Percentiles rank a stretch among this genome's conserved stretches.
Evolutionary conservation across 148 eudicot species (phyloP).

Genomic region (Limonium bicolor): DNA sequence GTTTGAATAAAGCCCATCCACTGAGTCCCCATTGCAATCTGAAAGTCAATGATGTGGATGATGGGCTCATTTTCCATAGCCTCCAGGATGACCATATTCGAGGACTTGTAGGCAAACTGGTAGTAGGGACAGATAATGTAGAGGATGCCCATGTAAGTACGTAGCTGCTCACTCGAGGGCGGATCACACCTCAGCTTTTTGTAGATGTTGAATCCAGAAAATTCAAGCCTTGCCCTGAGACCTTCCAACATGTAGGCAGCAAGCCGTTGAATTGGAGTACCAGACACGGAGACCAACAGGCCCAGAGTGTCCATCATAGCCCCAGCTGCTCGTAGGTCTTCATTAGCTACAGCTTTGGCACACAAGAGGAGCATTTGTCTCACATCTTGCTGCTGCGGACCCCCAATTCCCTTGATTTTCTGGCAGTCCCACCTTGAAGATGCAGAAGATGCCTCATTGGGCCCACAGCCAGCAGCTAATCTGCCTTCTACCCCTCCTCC

Average conservation of each 20-base stretch:
- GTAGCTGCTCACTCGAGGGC: conserved; percentile 55
- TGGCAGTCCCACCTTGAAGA: conserved; percentile 15
- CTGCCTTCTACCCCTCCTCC: conserved; percentile 12
- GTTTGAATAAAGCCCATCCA: conserved; percentile 48
- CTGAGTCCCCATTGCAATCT: conserved; percentile 79
- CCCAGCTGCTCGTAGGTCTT: conserved; percentile 20
- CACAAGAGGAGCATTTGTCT: conserved; percentile 40
- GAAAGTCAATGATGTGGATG: conserved; percentile 82
- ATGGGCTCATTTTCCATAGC: conserved; percentile 37
- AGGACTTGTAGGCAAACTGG: conserved; percentile 55
- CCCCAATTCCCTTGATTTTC: conserved; percentile 28
- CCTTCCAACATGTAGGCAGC: conserved; percentile 90
- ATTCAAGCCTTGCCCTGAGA: conserved; percentile 45
- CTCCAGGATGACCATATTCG: conserved; percentile 51
- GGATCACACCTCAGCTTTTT: conserved; percentile 67
- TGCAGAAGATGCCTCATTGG: conserved; percentile 12
- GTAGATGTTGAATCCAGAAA: conserved; percentile 63
- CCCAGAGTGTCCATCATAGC: conserved; percentile 40
- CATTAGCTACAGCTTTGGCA: conserved; percentile 53
- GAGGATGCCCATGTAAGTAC: conserved; percentile 62
- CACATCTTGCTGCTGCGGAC: conserved; percentile 29
- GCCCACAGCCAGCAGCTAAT: too few species aligned
- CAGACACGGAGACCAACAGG: conserved; percentile 56
- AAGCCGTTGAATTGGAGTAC: conserved; percentile 59
- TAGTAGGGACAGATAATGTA: conserved; percentile 58